phyloP scores from a whole-genome alignment of 768 basidiomycete species.

The Kondoa malvinella region DNA sequence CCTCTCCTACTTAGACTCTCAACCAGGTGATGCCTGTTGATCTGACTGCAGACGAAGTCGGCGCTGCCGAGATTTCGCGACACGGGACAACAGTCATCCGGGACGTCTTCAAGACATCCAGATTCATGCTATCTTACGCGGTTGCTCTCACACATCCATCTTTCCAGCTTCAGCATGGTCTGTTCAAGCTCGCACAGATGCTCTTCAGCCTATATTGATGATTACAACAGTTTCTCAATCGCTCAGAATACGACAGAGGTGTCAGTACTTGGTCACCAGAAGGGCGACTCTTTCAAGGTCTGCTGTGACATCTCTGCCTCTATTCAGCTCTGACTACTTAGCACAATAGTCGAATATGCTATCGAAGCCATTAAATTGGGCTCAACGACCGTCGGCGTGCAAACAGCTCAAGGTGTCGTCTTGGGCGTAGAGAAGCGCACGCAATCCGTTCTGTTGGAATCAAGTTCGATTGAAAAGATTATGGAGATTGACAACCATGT shows the following conservation, averaged over 20 bases:
- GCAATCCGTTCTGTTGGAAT: conserved; percentile 86
- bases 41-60: too few relatives aligned
- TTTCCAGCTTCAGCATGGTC: neutral
- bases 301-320: conserved; percentile 11
- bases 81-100: too few relatives aligned
- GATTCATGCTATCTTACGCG: too few relatives aligned
- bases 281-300: conserved; percentile 95
- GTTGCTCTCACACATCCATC: neutral
- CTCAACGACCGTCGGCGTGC: conserved; percentile 90
- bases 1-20: too few relatives aligned
- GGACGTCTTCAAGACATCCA: too few relatives aligned
- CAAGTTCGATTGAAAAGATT: conserved; percentile 93
- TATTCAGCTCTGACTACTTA: neutral
- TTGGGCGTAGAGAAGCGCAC: conserved; percentile 97
- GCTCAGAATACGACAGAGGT: conserved; percentile 5
- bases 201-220: neutral
- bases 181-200: neutral
- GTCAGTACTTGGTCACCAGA: conserved; percentile 81
- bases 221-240: conserved; percentile 1
- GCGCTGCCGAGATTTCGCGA: too few relatives aligned
- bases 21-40: too few relatives aligned
- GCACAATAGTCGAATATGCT: conserved; percentile 75
- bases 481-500: conserved; percentile 98
- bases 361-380: conserved; percentile 99
- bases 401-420: conserved; percentile 73